Conservation (phyloP, 139 green algal species). For the Medakamo hakoo region DNA sequence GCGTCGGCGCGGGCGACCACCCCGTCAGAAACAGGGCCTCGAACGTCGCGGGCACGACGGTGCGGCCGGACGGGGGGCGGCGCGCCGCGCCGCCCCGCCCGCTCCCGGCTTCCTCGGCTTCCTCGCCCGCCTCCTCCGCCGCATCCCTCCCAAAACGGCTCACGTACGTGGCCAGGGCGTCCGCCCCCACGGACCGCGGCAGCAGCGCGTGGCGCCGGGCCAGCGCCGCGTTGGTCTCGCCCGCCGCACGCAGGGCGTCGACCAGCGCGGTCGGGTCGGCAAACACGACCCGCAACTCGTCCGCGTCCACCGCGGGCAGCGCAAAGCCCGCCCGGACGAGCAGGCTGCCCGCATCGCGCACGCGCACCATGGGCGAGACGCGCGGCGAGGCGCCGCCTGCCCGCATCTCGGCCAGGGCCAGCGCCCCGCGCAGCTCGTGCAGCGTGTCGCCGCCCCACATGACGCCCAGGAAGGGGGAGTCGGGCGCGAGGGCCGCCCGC, state of each 20-base stretch:
- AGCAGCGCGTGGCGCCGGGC: not conserved
- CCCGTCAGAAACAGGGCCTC: not conserved
- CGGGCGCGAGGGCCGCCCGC: slow-evolving; percentile 34
- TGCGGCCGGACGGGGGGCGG: too few relatives aligned
- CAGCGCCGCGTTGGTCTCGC: not conserved
- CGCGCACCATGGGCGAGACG: slow-evolving; percentile 50
- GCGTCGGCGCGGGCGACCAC: not conserved
- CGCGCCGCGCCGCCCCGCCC: too few relatives aligned
- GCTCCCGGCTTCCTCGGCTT: too few relatives aligned
- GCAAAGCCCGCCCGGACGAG: slow-evolving; percentile 40
- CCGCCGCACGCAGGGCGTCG: not conserved
- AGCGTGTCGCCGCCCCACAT: slow-evolving; percentile 58
- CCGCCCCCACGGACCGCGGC: not conserved
- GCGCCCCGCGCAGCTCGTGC: slow-evolving; percentile 53
- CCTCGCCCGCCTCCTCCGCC: too few relatives aligned
- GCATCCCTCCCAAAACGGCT: not conserved
- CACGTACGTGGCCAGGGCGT: not conserved
- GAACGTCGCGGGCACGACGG: not conserved
- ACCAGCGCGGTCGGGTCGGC: not conserved
- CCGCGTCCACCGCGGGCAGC: slow-evolving; percentile 54
- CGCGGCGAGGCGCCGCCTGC: slow-evolving; percentile 47
- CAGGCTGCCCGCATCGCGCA: slow-evolving; percentile 56
- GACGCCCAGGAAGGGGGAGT: slow-evolving; percentile 52
- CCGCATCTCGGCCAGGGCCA: slow-evolving; percentile 50
- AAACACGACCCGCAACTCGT: slow-evolving; percentile 7